Evolutionary conservation across 1,284 basidiomycete genomes (phyloP), one percentile per base, ranked within the genome.

Genomic region (Stereum hirsutum): DNA sequence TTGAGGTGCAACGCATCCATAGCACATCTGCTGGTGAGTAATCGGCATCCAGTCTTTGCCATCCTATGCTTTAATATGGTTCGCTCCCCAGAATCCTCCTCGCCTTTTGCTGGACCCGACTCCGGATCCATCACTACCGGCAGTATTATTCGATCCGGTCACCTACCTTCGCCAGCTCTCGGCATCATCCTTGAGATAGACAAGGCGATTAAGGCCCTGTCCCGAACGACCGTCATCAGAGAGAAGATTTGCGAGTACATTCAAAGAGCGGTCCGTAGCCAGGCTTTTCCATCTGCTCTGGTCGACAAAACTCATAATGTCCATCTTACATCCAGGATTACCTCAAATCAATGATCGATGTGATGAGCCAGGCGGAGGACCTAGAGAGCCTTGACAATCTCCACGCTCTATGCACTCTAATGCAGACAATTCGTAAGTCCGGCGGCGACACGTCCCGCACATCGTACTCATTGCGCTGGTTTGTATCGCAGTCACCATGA

Each of bases 401-500:
- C 43, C 95, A 98, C 64, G 80, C 86, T 4, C 63, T 99, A 36
- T 98, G 91, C 66, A 81, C 77, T 51, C 75, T 97, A 51, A 93
- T 96, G 82, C 93, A 97, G 62, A 90, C 89, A 10, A 95, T 99
- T 56, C 68, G 93, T 96, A 62, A 61, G 90, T 75, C 17, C 5
- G n/a, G n/a, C n/a, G n/a, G n/a, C n/a, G n/a, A n/a, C n/a, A n/a
- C n/a, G n/a, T n/a, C n/a, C n/a, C n/a, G n/a, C n/a, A n/a, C n/a
- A n/a, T n/a, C n/a, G n/a, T n/a, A n/a, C n/a, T n/a, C n/a, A n/a
- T n/a, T n/a, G n/a, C n/a, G n/a, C n/a, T n/a, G n/a, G n/a, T n/a
- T n/a, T n/a, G n/a, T n/a, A n/a, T n/a, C n/a, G n/a, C n/a, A 96
- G 92, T 99, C 47, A 80, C 91, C 69, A 75, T 98, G 56, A 98